These are phyloP conservation scores for Ceratobasidium sp. DNA, from an alignment of 1,284 basidiomycete genomes.

Conservation along the genomic window DNA sequence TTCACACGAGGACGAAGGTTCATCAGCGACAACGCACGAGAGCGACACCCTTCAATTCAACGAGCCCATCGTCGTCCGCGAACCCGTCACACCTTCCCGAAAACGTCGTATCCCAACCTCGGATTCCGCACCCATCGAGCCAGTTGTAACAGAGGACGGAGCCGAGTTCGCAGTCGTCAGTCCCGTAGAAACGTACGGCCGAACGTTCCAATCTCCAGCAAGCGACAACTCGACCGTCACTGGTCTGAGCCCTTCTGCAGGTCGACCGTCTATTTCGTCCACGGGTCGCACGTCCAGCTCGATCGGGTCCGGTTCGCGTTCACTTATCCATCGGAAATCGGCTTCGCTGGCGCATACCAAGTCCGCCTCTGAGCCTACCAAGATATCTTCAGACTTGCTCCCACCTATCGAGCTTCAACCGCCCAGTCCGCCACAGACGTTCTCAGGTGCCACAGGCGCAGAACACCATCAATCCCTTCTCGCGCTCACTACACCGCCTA, in stretches of 20 bases:
- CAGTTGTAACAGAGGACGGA: constrained; percentile 20
- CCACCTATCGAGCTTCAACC: constrained; percentile 49
- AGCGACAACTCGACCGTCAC: neutral
- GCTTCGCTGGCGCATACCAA: constrained; percentile 34
- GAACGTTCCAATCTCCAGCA: no score
- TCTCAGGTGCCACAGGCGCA: constrained; percentile 6
- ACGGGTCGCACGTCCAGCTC: constrained; percentile 20
- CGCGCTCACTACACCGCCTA: constrained; percentile 18
- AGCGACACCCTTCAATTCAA: no score
- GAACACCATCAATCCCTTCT: neutral
- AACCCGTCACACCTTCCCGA: constrained; percentile 12
- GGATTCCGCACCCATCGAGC: neutral
- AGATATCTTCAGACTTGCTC: constrained; percentile 22
- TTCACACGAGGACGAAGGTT: neutral
- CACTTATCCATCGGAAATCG: constrained; percentile 32
- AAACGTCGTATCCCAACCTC: neutral
- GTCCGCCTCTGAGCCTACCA: constrained; percentile 24
- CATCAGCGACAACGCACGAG: no score
- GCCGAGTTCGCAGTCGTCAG: constrained; percentile 29
- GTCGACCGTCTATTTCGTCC: constrained; percentile 23
- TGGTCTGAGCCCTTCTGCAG: neutral
- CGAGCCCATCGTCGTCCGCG: neutral
- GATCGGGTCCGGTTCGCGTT: constrained; percentile 5
- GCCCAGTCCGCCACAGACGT: constrained; percentile 44
- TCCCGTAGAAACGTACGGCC: neutral